Conservation (phyloP, 352 stramenopile species). For the Phytophthora cactorum region DNA sequence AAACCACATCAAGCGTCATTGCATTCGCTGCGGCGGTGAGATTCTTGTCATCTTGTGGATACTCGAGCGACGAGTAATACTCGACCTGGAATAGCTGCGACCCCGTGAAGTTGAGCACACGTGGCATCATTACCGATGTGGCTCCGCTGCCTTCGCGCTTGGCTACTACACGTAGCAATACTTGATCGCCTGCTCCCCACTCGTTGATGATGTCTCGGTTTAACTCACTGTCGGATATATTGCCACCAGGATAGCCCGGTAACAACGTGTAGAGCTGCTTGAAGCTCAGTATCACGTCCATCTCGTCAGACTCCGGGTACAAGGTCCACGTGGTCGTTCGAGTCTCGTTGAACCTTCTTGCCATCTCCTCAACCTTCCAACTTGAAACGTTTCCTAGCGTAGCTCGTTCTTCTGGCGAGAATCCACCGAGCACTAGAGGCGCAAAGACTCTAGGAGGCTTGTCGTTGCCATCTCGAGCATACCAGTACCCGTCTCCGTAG, state of each 20-base stretch:
- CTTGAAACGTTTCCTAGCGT: conserved; percentile 24
- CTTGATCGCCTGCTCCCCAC: conserved; percentile 42
- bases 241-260: conserved; percentile 37
- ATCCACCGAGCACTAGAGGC: conserved; percentile 42
- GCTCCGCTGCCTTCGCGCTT: conserved; percentile 24
- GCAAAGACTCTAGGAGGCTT: conserved; percentile 12
- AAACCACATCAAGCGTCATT: conserved; percentile 35
- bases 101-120: conserved; percentile 50
- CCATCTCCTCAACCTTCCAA: conserved; percentile 25
- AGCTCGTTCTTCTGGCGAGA: conserved; percentile 27
- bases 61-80: conserved; percentile 42
- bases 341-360: conserved; percentile 35
- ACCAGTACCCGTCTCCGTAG: conserved; percentile 10
- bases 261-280: conserved; percentile 65
- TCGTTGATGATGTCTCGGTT: conserved; percentile 38
- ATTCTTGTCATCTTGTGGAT: conserved; percentile 12
- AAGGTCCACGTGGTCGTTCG: conserved; percentile 50
- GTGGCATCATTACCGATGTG: conserved; percentile 40
- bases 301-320: conserved; percentile 36
- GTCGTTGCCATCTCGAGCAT: conserved; percentile 7
- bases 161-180: conserved; percentile 47
- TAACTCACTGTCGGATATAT: conserved; percentile 20
- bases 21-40: conserved; percentile 10
- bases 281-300: conserved; percentile 62
- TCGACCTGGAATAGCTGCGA: conserved; percentile 51